Evolutionary conservation across 371 early-diverging fungal species (phyloP), one percentile per base, ranked within the genome.

Genomic region (Mucor circinelloides): DNA sequence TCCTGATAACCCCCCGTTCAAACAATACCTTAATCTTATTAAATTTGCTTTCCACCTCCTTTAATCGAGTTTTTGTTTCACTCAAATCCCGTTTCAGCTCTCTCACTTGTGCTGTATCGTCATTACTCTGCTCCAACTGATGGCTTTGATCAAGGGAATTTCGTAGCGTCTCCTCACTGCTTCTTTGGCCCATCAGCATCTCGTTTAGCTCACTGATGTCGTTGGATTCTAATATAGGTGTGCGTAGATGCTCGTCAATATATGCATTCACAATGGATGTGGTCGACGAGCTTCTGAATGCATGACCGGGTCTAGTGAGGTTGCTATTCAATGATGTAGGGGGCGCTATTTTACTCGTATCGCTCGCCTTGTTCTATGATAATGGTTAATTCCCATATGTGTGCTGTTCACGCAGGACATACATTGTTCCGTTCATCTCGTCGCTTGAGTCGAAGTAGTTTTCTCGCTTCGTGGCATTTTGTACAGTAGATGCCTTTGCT

Each of bases 401-500:
- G 28, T 0, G 25, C 15, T 25, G 10, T 10, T 46, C 9, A 6
- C 8, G 23, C 27, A 13, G 13, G 21, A 30, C 58, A 31, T 54
- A 38, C 42, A 38, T 62, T 70, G 55, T 71, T 75, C 4, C 72
- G 63, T 52, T 79, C 83, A 32, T 79, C 80, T 64, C 72, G 71
- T 50, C 75, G 71, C 57, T 77, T 79, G 42, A 78, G 69, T 10
- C 79, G 66, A 55, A 71, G 67, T 61, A 67, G 58, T 62, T 81
- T 83, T 28, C 78, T 74, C 23, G 74, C 60, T 52, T 83, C 84
- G 63, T 81, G 80, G 36, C 84, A 83, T 40, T 70, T 63, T 10
- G 84, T 83, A 69, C 84, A 83, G 67, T 78, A 83, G 30, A 83
- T 83, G n/a, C 84, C 84, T 81, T 86, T 90, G 66, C 87, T 90